Base-by-base conservation (phyloP, 2,329 filamentous ascomycete species). In the Xylariaceae sp. region DNA sequence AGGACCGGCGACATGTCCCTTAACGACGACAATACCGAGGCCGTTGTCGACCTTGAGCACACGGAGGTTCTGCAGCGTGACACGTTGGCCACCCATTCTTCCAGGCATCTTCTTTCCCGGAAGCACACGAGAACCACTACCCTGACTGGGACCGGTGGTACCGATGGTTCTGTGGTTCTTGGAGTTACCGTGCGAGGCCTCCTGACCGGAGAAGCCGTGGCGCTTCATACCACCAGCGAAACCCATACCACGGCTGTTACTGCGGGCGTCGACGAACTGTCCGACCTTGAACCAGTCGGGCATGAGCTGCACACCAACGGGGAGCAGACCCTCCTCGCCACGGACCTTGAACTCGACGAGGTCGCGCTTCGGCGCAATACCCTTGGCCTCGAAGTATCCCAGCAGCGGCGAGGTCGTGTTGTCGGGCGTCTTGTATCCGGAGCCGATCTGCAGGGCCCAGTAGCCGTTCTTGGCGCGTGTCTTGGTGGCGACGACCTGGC, bases 31-130 rank as follows among this genome's bases (percentile, higher is more conserved):
- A 68, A 96, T 85, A 17, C 94, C 94, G 70, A 92, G 88, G 73
- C 89, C 88, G 68, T 87, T 83, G 76, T 97, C 92, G 39, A 96
- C 88, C 79, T 91, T 88, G 73, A 99, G 77, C 56, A 99, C 86
- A 76, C 88, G 89, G 68, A 97, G 78, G 76, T 96, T 97, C 81
- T 97, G 92, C 59, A 94, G 82, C 52, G 94, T 99, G 58, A 92
- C 89, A 66, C 85, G 86, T 75, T 96, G 84, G 65, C 88, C 89
- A 64, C 94, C 94, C 94, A 99, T 97, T 61, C 90, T 86, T 57
- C 94, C 94, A 2, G 94, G 86, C 94, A 99, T 99, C 78, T 92
- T 94, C 85, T 99, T 99, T 61, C 94, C 94, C 0, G 94, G 94
- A 72, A 92, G 79, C 23, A 99, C 93, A 76, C 94, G 86, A 64